Evolutionary conservation across 2,329 filamentous ascomycete genomes (phyloP).

Genomic region (Aspergillus carbonarius): DNA sequence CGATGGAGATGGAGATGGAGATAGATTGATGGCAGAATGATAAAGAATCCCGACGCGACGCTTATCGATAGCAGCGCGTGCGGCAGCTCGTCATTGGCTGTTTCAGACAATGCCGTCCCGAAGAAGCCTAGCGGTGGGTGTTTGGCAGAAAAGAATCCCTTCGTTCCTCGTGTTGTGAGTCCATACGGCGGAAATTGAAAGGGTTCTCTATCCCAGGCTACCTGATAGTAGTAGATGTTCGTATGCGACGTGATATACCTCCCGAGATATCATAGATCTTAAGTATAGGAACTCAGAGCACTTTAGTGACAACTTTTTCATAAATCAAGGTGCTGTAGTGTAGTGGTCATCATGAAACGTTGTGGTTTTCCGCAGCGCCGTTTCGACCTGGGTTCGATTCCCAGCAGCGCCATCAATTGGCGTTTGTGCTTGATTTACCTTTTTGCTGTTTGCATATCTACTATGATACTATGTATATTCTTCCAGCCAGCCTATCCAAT

Average conservation of each 20-base stretch:
- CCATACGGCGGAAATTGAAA: too few species aligned
- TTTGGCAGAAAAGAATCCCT: too few species aligned
- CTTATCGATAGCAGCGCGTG: conserved; percentile 12
- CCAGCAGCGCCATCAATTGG: conserved; percentile 21
- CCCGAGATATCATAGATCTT: too few species aligned
- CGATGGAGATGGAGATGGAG: background rate
- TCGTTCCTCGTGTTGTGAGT: too few species aligned
- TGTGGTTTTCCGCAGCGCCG: conserved; percentile 21
- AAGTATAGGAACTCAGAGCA: background rate
- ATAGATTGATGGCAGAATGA: background rate
- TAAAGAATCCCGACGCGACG: conserved; percentile 1
- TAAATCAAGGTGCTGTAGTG: conserved; percentile 26
- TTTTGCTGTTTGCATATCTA: background rate
- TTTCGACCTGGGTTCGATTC: conserved; percentile 26
- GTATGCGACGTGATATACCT: too few species aligned
- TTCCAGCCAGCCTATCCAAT: too few species aligned
- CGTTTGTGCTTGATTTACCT: conserved; percentile 17
- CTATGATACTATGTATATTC: too few species aligned
- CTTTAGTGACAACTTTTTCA: background rate
- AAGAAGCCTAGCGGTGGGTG: background rate
- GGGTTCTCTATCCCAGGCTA: too few species aligned
- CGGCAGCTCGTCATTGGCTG: background rate
- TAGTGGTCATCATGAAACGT: conserved; percentile 26
- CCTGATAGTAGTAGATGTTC: too few species aligned
- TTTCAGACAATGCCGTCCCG: background rate